Evolutionary conservation across 164 flowering plant species (phyloP), one percentile per base, ranked within the genome.

Genomic region (Macadamia tetraphylla): DNA sequence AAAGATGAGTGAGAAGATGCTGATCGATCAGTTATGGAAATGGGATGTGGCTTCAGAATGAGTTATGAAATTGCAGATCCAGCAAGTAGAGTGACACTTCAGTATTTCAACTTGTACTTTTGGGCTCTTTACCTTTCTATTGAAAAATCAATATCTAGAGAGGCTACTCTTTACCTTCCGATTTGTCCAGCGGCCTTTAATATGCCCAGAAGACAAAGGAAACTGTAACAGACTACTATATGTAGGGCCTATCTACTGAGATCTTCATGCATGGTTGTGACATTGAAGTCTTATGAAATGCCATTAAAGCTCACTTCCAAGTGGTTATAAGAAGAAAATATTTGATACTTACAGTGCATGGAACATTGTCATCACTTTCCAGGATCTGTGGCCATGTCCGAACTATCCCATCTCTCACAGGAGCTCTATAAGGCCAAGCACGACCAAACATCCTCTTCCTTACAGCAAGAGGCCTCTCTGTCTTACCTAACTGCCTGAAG

Each of bases 371-470:
- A 65, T 51, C 30, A 65, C 77, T 74, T n/a, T 77, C 76, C 53
- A 81, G 66, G 46, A 94, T 83, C 72, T 92, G 78, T 43, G 99
- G 94, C 98, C 98, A 95, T 30, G 89, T 85, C 42, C 91, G 98
- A 74, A 92, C 97, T 64, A 72, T 48, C 63, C 97, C 99, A 30
- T 77, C 87, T 79, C 83, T 80, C 44, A 95, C 94, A 6, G 92
- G 88, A 76, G 92, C 91, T 79, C 91, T 75, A 57, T 82, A 64
- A 67, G 98, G 98, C 97, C 99, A 95, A 4, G 98, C 91, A 62
- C 96, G 97, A 14, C 99, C 98, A 76, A 90, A 90, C 84, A 92
- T 89, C 73, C 99, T 87, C 70, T 81, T 87, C 58, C 98, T 86
- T 48, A 92, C 98, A 53, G 90, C 73, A 71, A 90, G 81, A 65